Percentiles rank a stretch among this genome's conserved stretches.
phyloP scores from a whole-genome alignment of 768 basidiomycete genomes.

The Auricularia sp. region DNA sequence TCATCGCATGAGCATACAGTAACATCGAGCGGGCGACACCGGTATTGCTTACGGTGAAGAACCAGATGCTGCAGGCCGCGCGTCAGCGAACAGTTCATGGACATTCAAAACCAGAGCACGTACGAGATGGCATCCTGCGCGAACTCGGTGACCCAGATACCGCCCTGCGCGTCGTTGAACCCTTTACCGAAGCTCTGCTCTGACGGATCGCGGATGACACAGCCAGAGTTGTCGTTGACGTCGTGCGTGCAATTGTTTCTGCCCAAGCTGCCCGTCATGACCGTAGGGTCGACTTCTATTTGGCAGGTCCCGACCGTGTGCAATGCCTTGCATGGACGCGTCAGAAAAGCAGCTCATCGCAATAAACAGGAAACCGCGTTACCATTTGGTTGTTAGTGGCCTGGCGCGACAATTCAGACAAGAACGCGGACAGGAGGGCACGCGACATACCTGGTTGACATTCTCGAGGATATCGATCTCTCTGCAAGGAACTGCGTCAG shows the following conservation, averaged over 20 bases:
- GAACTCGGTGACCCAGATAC: constrained; percentile 67
- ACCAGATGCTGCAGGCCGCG: constrained; percentile 3
- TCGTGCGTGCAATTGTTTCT: neutral
- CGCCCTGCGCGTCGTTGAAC: constrained; percentile 59
- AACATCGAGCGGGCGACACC: constrained; percentile 25
- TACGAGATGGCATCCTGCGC: constrained; percentile 43
- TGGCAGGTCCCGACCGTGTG: neutral
- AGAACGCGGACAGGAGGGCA: neutral
- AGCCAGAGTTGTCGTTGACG: constrained; percentile 44
- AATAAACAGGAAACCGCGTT: neutral
- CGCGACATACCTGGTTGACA: neutral
- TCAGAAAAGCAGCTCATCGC: neutral
- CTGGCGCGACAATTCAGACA: neutral
- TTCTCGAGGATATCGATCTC: neutral
- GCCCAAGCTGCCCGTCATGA: neutral
- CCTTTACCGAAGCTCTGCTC: constrained; percentile 50
- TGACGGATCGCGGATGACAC: constrained; percentile 47
- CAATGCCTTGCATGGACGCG: neutral
- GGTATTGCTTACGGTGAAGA: neutral
- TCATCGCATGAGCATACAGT: constrained; percentile 25
- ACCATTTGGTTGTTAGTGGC: neutral
- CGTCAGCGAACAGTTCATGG: neutral
- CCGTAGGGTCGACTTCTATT: neutral
- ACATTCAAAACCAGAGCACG: neutral
- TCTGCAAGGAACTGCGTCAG: neutral